Evolutionary conservation across 345 rosid genomes (phyloP), one percentile per base, ranked within the genome.

Genomic region (Linum trigynum): DNA sequence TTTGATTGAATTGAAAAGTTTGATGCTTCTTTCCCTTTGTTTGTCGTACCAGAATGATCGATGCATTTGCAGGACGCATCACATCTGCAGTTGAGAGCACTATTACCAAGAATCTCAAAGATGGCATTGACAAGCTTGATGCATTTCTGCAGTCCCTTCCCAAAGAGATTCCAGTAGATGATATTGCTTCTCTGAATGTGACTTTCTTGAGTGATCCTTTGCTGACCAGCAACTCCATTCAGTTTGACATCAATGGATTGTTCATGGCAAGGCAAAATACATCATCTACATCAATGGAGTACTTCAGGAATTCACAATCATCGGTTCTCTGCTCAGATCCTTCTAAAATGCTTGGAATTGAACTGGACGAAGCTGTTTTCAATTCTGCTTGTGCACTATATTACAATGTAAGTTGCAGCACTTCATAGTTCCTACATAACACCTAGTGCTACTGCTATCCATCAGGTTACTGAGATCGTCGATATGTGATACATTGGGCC

Each of bases 301-400:
- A 38, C 55, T 58, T 60, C 4, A 64, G 64, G 65, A 79, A 74
- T 69, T 70, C 71, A 40, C 75, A 73, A 40, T 75, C 91, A 68
- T 75, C 83, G 39, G 77, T 75, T 72, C 39, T 75, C 63, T 94
- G 96, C 77, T 64, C 78, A 41, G 85, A 77, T 70, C 78, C 86
- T 62, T 69, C 80, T 73, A 86, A 84, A 79, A 90, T 94, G 99
- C 84, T 94, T 56, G 96, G 96, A 57, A 90, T 94, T 68, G 83
- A 96, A 62, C 72, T 94, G 23, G 92, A 88, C 14, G 96, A 84
- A 77, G 95, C 86, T 55, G 95, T 94, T 23, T 88, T 94, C 69
- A 84, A 80, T 72, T 94, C 99, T 76, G 99, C 95, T 39, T 84
- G 97, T 58, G 81, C 87, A 64, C 78, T 90, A 63, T 94, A 94